A percentile compares a stretch with the other conserved stretches of the same genome.
These are phyloP conservation scores for Pichia thaimueangensis DNA, from an alignment of 805 yeast species.

Conservation along the genomic window DNA sequence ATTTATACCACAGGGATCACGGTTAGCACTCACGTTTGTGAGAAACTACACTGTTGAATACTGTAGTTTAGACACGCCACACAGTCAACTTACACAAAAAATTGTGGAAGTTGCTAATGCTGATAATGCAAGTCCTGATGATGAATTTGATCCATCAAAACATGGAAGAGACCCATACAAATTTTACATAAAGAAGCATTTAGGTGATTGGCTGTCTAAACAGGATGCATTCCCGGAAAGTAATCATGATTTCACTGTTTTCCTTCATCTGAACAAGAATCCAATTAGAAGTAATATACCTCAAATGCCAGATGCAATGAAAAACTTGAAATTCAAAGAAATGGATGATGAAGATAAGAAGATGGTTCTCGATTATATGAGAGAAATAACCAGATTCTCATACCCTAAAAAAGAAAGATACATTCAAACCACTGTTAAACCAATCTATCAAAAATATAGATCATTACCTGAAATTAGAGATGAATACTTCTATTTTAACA, in stretches of 20 bases:
- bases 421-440: background rate
- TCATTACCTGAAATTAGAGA: background rate
- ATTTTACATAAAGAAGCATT: background rate
- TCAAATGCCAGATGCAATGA: background rate
- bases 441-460: conserved; percentile 3
- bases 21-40: too few relatives aligned
- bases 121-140: too few relatives aligned
- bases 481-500: background rate
- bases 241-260: background rate
- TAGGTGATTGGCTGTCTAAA: conserved; percentile 1
- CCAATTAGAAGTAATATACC: conserved; percentile 8
- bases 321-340: background rate
- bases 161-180: too few relatives aligned
- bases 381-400: conserved; percentile 6
- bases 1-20: too few relatives aligned
- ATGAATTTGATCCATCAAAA: too few relatives aligned
- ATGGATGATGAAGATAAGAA: background rate
- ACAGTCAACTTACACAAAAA: too few relatives aligned
- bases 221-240: conserved; percentile 2
- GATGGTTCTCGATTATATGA: background rate
- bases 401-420: conserved; percentile 4
- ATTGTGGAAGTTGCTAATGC: too few relatives aligned
- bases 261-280: background rate
- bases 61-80: too few relatives aligned
- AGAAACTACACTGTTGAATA: too few relatives aligned